Percentiles rank a stretch among this genome's conserved stretches.
Conservation (phyloP, 805 yeast genomes). For the Kazachstania martiniae region DNA sequence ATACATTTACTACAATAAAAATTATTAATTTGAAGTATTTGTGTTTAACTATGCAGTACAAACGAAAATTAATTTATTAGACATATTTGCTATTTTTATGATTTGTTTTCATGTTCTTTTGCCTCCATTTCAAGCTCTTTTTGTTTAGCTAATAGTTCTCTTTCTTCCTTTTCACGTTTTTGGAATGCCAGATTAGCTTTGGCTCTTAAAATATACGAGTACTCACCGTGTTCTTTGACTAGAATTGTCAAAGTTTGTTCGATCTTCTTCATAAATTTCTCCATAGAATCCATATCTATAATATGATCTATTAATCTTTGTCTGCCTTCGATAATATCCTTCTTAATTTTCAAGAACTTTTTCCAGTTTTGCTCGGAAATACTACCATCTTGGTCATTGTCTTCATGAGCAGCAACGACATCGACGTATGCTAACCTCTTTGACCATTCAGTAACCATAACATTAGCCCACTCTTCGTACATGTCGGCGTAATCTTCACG, state of each 20-base stretch:
- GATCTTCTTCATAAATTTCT: constrained; percentile 26
- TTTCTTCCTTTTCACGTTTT: constrained; percentile 37
- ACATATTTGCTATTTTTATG: too few species aligned
- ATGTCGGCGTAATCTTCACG: constrained; percentile 47
- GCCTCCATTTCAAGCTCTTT: constrained; percentile 13
- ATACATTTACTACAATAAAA: too few species aligned
- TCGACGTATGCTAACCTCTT: constrained; percentile 39
- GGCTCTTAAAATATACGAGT: constrained; percentile 45
- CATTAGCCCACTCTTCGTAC: constrained; percentile 65
- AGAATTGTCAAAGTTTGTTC: constrained; percentile 37
- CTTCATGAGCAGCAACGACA: constrained; percentile 17
- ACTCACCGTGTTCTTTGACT: constrained; percentile 50
- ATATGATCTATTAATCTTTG: constrained; percentile 35
- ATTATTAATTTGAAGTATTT: too few species aligned
- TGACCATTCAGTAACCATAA: constrained; percentile 53
- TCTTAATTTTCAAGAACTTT: constrained; percentile 46
- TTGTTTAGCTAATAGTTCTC: not conserved
- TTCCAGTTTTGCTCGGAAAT: constrained; percentile 48
- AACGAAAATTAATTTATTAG: too few species aligned
- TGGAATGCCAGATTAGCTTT: constrained; percentile 50
- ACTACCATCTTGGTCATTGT: constrained; percentile 23
- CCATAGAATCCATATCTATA: constrained; percentile 2
- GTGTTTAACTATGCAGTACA: too few species aligned
- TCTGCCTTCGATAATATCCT: constrained; percentile 41
- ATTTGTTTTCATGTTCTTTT: constrained; percentile 5